A percentile compares a stretch with the other conserved stretches of the same genome.
These are phyloP conservation scores for Russula compacta DNA, from an alignment of 768 basidiomycete genomes.

Conservation along the genomic window DNA sequence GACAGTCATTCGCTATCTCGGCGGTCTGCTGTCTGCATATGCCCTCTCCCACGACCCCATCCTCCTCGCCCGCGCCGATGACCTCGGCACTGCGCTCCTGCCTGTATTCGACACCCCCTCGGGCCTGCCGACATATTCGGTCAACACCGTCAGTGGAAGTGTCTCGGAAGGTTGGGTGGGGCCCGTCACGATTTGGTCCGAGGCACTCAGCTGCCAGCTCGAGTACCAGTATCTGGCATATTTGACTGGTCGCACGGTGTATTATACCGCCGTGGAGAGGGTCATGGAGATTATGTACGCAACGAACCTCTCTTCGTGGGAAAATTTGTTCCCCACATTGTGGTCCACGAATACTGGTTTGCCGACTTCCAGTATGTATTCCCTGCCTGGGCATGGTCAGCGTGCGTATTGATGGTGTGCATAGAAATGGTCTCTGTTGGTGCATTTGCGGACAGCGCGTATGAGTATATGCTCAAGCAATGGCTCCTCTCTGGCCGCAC, in stretches of 20 bases:
- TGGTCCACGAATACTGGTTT: slow-evolving; percentile 43
- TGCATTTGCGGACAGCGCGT: slow-evolving; percentile 60
- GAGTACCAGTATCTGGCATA: slow-evolving; percentile 86
- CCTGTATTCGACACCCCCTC: slow-evolving; percentile 61
- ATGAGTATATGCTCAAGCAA: slow-evolving; percentile 73
- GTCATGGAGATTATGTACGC: slow-evolving; percentile 43
- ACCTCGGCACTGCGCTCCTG: slow-evolving; percentile 64
- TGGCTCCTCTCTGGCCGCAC: slow-evolving; percentile 59
- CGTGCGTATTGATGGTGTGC: slow-evolving; percentile 23
- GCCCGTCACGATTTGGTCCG: slow-evolving; percentile 41
- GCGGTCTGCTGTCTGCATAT: slow-evolving; percentile 64
- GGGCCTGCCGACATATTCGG: slow-evolving; percentile 62
- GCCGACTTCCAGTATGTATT: slow-evolving; percentile 37
- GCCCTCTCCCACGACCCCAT: slow-evolving; percentile 58
- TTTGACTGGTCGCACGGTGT: slow-evolving; percentile 59
- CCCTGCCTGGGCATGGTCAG: background rate
- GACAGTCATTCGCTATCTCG: slow-evolving; percentile 88
- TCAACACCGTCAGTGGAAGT: slow-evolving; percentile 51
- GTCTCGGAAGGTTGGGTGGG: slow-evolving; percentile 26
- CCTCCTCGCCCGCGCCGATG: slow-evolving; percentile 62
- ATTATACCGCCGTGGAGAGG: slow-evolving; percentile 45
- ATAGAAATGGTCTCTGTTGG: slow-evolving; percentile 44
- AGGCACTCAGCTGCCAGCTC: slow-evolving; percentile 74
- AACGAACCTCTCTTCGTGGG: slow-evolving; percentile 32
- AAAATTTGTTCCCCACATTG: slow-evolving; percentile 49